Evolutionary conservation across 352 stramenopile species (phyloP).

Genomic region (Phytophthora syringae): DNA sequence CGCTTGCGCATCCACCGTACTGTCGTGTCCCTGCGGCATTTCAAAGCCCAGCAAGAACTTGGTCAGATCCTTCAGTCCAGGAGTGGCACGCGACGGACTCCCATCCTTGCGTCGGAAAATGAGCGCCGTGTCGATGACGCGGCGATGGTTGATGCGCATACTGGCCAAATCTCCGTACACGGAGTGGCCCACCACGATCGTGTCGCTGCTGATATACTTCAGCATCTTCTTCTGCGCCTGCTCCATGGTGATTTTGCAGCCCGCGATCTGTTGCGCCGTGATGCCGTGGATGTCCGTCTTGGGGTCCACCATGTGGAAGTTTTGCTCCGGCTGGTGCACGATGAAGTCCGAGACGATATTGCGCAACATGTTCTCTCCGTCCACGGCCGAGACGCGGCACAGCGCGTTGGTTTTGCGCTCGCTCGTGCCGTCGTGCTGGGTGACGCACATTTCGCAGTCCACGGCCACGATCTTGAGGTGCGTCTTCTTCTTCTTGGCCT

Average conservation of each 20-base stretch:
- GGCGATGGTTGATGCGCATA: slow-evolving; percentile 76
- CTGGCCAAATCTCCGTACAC: slow-evolving; percentile 78
- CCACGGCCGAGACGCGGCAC: slow-evolving; percentile 82
- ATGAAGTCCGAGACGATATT: slow-evolving; percentile 80
- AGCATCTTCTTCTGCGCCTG: slow-evolving; percentile 86
- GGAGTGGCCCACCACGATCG: slow-evolving; percentile 86
- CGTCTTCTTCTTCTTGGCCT: slow-evolving; percentile 64
- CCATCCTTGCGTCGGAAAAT: slow-evolving; percentile 73
- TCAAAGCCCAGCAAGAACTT: slow-evolving; percentile 85
- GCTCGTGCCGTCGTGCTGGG: slow-evolving; percentile 24
- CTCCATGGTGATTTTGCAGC: slow-evolving; percentile 74
- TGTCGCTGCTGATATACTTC: slow-evolving; percentile 85
- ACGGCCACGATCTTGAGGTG: slow-evolving; percentile 77
- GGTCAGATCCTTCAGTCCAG: slow-evolving; percentile 77
- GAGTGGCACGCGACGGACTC: slow-evolving; percentile 45
- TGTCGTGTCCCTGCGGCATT: slow-evolving; percentile 88
- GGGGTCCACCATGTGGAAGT: slow-evolving; percentile 64
- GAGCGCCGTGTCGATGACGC: slow-evolving; percentile 85
- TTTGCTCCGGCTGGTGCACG: slow-evolving; percentile 78
- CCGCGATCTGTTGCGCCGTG: slow-evolving; percentile 66
- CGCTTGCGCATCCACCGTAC: slow-evolving; percentile 84
- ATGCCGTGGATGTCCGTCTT: slow-evolving; percentile 91
- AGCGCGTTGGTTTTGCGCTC: slow-evolving; percentile 64
- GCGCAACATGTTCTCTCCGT: slow-evolving; percentile 81
- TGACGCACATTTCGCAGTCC: slow-evolving; percentile 91